A percentile compares a stretch with the other conserved stretches of the same genome.
Evolutionary conservation across 495 filamentous ascomycete species (phyloP).

Genomic region (Neurospora sp.): DNA sequence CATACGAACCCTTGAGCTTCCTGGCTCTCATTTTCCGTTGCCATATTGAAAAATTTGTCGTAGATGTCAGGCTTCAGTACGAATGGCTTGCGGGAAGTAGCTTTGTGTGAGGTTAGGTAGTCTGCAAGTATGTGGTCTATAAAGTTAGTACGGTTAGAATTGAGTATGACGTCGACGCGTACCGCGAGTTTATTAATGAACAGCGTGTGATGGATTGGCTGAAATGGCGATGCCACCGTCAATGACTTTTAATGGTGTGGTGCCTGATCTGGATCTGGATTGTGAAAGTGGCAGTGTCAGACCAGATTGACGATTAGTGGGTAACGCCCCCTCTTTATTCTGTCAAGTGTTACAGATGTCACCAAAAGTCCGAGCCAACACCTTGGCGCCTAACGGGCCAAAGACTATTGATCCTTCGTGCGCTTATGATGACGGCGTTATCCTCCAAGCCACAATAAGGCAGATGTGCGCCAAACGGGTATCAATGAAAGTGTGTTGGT

Average conservation of each 20-base stretch:
- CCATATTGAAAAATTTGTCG: neutral
- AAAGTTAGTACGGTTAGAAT: neutral
- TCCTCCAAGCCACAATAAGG: neutral
- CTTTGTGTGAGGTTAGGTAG: neutral
- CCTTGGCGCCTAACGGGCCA: neutral
- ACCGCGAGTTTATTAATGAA: neutral
- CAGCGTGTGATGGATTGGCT: neutral
- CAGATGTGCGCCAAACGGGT: neutral
- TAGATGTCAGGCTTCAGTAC: neutral
- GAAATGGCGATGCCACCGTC: neutral
- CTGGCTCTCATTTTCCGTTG: neutral
- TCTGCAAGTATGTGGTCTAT: neutral
- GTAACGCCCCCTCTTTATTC: neutral
- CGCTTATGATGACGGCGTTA: neutral
- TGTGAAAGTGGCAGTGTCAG: neutral
- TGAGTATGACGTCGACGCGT: neutral
- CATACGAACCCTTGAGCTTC: neutral
- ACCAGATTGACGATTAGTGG: neutral
- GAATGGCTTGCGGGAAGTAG: neutral
- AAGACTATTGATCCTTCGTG: neutral
- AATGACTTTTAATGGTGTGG: neutral
- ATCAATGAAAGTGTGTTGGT: neutral
- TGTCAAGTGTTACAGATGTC: neutral
- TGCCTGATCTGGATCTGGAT: neutral
- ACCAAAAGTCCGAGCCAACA: neutral